Conservation (phyloP, 176 grass and related monocot genomes). For the Cocos nucifera region DNA sequence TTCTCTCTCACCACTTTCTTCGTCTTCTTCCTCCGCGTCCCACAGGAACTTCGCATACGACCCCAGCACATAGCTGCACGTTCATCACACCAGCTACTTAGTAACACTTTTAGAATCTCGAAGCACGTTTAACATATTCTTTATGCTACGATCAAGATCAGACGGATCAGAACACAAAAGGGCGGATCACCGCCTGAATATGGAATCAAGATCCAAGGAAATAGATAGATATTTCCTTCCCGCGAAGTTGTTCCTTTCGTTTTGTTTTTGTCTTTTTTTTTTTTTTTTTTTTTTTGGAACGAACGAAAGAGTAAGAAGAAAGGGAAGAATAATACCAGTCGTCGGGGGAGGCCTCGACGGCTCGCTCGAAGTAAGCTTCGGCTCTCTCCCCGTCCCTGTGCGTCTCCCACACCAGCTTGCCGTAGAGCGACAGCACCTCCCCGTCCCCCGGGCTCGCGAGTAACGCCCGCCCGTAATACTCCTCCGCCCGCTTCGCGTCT, state of each 20-base stretch:
- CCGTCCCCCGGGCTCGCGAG: conserved; percentile 51
- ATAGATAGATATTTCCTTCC: too few species aligned
- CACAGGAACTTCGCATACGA: conserved; percentile 77
- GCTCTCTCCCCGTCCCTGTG: conserved; percentile 49
- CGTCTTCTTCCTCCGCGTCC: conserved; percentile 48
- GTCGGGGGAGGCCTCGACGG: conserved; percentile 57
- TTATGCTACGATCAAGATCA: neutral
- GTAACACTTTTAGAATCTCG: too few species aligned
- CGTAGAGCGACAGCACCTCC: conserved; percentile 77
- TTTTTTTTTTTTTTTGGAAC: too few species aligned
- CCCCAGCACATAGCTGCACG: conserved; percentile 63
- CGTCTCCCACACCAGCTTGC: conserved; percentile 63
- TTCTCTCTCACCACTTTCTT: neutral
- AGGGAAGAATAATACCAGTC: conserved; percentile 39
- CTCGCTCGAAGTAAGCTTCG: conserved; percentile 54
- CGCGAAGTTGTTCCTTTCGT: too few species aligned
- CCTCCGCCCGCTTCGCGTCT: conserved; percentile 60
- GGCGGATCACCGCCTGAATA: too few species aligned
- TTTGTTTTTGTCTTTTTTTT: too few species aligned
- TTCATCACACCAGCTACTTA: too few species aligned
- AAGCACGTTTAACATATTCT: too few species aligned
- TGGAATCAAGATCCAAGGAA: too few species aligned
- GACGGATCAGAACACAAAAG: too few species aligned
- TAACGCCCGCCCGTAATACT: conserved; percentile 61
- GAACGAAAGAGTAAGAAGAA: neutral